Evolutionary conservation across 257 asterid genomes (phyloP).

Genomic region (Scutellaria galericulata): DNA sequence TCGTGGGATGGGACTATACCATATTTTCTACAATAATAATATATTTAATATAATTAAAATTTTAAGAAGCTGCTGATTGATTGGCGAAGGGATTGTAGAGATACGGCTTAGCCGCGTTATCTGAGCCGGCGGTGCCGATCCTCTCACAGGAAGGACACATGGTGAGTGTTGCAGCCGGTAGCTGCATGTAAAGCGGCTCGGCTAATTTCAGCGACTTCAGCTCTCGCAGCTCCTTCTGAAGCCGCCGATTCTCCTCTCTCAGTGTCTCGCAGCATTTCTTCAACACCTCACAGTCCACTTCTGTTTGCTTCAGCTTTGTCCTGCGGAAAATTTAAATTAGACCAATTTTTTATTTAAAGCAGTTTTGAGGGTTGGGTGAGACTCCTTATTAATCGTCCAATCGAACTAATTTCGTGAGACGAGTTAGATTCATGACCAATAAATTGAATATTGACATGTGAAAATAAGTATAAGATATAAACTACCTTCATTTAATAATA

Average conservation of each 20-base stretch:
- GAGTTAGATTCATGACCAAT: neutral
- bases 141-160: conserved; percentile 90
- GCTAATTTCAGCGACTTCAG: conserved; percentile 71
- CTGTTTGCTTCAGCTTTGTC: conserved; percentile 97
- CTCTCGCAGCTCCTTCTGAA: conserved; percentile 87
- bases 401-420: neutral
- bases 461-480: too few relatives aligned
- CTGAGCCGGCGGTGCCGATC: conserved; percentile 45
- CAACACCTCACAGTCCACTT: conserved; percentile 87
- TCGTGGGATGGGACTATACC: conserved; percentile 36
- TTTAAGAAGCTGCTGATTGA: conserved; percentile 66
- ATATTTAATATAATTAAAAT: neutral
- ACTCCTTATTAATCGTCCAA: too few relatives aligned
- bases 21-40: conserved; percentile 18
- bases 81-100: conserved; percentile 62
- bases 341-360: neutral
- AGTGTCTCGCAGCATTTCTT: conserved; percentile 89
- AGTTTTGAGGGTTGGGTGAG: too few relatives aligned
- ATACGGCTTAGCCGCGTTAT: conserved; percentile 56
- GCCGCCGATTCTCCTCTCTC: conserved; percentile 86
- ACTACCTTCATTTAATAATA: too few relatives aligned
- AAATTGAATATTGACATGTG: too few relatives aligned
- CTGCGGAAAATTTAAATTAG: conserved; percentile 37
- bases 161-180: conserved; percentile 78
- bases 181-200: conserved; percentile 82